Percentiles rank a stretch among this genome's conserved stretches.
Evolutionary conservation across 169 alveolate species (phyloP).

Genomic region (Plasmodium knowlesi): DNA sequence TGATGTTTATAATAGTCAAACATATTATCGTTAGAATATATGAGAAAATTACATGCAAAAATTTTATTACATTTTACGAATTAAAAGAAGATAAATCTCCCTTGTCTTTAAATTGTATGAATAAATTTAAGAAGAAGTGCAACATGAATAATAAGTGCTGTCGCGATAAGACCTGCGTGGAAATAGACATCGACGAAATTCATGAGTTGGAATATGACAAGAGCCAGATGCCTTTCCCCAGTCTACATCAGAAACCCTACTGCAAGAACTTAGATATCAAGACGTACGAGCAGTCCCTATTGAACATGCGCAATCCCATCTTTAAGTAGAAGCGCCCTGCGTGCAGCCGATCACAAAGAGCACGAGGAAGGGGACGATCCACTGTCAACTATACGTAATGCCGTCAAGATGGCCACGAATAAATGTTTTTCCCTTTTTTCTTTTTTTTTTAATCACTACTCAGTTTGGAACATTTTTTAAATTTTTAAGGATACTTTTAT

Average conservation of each 20-base stretch:
- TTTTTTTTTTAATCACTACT: background rate
- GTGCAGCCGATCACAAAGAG: background rate
- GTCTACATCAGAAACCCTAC: constrained; percentile 26
- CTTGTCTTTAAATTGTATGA: constrained; percentile 41
- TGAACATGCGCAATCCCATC: constrained; percentile 53
- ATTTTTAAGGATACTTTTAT: background rate
- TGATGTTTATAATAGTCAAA: constrained; percentile 30
- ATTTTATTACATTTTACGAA: constrained; percentile 67
- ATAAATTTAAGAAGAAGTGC: constrained; percentile 28
- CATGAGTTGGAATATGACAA: constrained; percentile 55
- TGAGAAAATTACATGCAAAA: constrained; percentile 71
- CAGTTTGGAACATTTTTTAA: constrained; percentile 1
- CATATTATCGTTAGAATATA: constrained; percentile 46
- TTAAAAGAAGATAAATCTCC: constrained; percentile 64
- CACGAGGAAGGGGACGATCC: background rate
- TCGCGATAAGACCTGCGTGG: constrained; percentile 65
- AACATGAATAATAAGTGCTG: constrained; percentile 40
- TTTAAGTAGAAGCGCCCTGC: constrained; percentile 12
- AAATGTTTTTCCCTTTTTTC: background rate
- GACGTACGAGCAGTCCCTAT: constrained; percentile 56
- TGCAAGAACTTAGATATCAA: constrained; percentile 61
- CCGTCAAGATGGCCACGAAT: background rate
- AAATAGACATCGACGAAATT: constrained; percentile 60
- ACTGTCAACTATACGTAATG: background rate
- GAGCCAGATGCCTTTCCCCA: constrained; percentile 12